These are phyloP conservation scores for Penicillium aurantiogriseum DNA, from an alignment of 2,329 filamentous ascomycete species.

Conservation along the genomic window DNA sequence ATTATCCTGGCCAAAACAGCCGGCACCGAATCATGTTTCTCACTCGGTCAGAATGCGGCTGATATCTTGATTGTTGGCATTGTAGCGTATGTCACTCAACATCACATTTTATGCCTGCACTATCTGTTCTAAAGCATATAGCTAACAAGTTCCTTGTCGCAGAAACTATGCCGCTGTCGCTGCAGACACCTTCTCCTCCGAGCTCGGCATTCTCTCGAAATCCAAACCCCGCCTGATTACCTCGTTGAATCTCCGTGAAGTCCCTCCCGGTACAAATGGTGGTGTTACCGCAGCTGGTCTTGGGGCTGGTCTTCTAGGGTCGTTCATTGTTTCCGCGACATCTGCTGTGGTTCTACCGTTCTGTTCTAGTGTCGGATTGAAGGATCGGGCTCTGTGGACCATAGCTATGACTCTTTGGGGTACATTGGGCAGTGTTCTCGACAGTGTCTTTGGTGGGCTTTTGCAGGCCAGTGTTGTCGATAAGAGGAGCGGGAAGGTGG, in stretches of 20 bases:
- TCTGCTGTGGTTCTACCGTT: constrained; percentile 68
- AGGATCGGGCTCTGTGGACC: constrained; percentile 50
- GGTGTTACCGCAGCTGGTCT: constrained; percentile 78
- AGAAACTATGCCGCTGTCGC: constrained; percentile 85
- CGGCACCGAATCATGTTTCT: constrained; percentile 38
- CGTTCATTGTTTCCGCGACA: constrained; percentile 66
- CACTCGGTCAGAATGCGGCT: constrained; percentile 30
- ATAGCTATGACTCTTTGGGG: constrained; percentile 68
- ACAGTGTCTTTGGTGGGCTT: constrained; percentile 81
- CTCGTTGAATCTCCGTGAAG: constrained; percentile 69
- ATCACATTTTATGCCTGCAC: neutral
- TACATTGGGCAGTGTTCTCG: constrained; percentile 74
- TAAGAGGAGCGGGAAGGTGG: constrained; percentile 76
- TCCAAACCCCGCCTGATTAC: constrained; percentile 80
- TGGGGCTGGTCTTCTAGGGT: constrained; percentile 69
- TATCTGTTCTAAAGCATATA: neutral
- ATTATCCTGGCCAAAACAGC: constrained; percentile 37
- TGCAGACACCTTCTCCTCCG: constrained; percentile 91
- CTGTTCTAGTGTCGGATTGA: constrained; percentile 56
- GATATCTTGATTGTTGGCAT: constrained; percentile 43
- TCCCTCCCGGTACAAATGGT: constrained; percentile 90
- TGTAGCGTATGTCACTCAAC: constrained; percentile 35
- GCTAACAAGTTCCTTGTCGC: neutral
- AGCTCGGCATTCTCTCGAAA: constrained; percentile 84
- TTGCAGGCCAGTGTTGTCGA: constrained; percentile 87